Evolutionary conservation across 257 asterid species (phyloP).

Genomic region (Nicotiana tomentosiformis): DNA sequence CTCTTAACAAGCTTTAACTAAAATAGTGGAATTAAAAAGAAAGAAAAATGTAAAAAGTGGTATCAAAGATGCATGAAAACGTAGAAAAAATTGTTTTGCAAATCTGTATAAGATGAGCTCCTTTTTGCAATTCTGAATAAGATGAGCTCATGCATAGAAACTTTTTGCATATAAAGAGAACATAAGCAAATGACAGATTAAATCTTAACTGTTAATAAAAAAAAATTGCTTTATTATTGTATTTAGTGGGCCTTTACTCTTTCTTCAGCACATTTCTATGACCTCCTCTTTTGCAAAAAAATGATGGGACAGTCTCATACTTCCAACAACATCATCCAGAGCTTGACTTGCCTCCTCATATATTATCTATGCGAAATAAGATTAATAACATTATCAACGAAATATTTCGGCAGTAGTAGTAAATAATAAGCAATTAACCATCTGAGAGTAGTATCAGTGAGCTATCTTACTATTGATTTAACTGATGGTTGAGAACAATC

Average conservation of each 20-base stretch:
- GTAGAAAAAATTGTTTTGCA: conserved; percentile 33
- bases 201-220: no score
- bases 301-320: conserved; percentile 4
- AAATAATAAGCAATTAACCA: background rate
- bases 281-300: conserved; percentile 11
- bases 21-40: no score
- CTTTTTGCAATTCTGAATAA: conserved; percentile 25
- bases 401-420: no score
- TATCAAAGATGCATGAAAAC: conserved; percentile 61
- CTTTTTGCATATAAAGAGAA: conserved; percentile 53
- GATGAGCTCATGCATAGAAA: conserved; percentile 87
- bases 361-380: background rate
- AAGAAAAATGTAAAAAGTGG: background rate
- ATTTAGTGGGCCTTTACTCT: conserved; percentile 4
- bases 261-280: background rate
- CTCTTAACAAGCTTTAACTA: background rate
- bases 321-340: background rate
- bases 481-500: background rate
- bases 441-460: background rate
- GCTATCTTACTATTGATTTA: background rate
- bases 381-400: background rate
- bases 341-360: conserved; percentile 5
- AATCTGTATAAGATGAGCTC: no score
- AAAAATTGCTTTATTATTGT: no score
- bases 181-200: no score